phyloP scores from a whole-genome alignment of 2,329 filamentous ascomycete genomes.

The Aspergillus piperis region DNA sequence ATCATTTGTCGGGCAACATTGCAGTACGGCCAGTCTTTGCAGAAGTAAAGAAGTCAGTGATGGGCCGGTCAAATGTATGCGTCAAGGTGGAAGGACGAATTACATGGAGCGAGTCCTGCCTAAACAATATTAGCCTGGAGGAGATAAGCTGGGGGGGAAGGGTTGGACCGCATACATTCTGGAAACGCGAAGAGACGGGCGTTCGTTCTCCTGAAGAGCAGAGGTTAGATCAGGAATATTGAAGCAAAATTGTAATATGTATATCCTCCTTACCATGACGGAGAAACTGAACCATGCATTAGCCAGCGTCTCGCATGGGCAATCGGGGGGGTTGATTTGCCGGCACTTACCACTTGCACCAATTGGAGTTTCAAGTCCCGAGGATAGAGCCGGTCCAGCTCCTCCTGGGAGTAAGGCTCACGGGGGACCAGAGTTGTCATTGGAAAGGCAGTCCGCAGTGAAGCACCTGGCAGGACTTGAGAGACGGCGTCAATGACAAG shows the following conservation, averaged over 20 bases:
- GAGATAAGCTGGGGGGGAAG: not conserved
- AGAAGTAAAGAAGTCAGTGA: conserved; percentile 9
- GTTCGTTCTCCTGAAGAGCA: conserved; percentile 64
- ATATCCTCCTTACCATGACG: conserved; percentile 64
- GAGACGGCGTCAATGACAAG: not conserved
- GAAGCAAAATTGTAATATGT: not conserved
- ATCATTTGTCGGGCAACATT: conserved; percentile 71
- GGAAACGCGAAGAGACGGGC: conserved; percentile 84
- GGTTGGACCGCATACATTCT: conserved; percentile 57
- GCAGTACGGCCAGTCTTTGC: conserved; percentile 84
- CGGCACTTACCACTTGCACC: conserved; percentile 71
- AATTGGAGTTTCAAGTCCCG: conserved; percentile 76
- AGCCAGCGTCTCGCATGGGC: conserved; percentile 11
- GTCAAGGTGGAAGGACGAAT: conserved; percentile 5
- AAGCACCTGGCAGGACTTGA: not conserved
- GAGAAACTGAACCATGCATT: conserved; percentile 54
- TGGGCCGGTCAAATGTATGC: not conserved
- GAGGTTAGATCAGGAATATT: conserved; percentile 6
- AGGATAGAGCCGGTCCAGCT: conserved; percentile 81
- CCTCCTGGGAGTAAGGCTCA: conserved; percentile 74
- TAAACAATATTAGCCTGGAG: conserved; percentile 31
- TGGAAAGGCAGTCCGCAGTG: not conserved
- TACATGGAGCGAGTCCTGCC: conserved; percentile 55
- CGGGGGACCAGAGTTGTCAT: conserved; percentile 82
- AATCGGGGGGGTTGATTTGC: not conserved